phyloP scores from a whole-genome alignment of 306 rosid genomes.

The Oxytropis ochrocephala region DNA sequence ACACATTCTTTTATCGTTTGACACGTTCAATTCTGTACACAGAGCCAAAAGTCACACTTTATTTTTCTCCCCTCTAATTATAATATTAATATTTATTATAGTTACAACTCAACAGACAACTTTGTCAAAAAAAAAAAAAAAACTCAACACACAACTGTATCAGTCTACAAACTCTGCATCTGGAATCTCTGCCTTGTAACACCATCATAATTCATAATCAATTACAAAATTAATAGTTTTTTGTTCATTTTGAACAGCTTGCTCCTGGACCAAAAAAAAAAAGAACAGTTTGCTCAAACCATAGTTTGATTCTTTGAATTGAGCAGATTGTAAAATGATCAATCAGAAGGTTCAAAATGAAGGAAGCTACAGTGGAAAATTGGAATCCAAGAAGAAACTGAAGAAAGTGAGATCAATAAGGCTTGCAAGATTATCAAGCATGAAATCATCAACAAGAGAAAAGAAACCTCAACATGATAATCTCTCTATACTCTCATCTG shows the following conservation, averaged over 20 bases:
- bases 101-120: background rate
- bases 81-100: background rate
- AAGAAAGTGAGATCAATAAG: slow-evolving; percentile 57
- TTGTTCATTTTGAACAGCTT: background rate
- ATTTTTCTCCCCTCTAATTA: background rate
- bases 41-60: background rate
- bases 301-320: background rate
- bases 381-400: slow-evolving; percentile 41
- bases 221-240: background rate
- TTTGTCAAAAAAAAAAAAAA: too few species aligned
- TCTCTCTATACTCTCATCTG: slow-evolving; percentile 14
- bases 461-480: slow-evolving; percentile 25
- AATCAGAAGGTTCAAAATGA: slow-evolving; percentile 13
- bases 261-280: too few species aligned
- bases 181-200: slow-evolving; percentile 6
- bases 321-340: slow-evolving; percentile 19
- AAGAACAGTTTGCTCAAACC: background rate
- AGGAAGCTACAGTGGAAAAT: background rate
- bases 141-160: background rate
- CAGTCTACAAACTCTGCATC: background rate
- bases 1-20: slow-evolving; percentile 6
- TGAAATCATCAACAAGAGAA: slow-evolving; percentile 32
- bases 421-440: slow-evolving; percentile 48
- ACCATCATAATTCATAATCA: slow-evolving; percentile 5
- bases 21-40: slow-evolving; percentile 22